Evolutionary conservation across 2,329 filamentous ascomycete species (phyloP).

Genomic region (Xylaria hypoxylon): DNA sequence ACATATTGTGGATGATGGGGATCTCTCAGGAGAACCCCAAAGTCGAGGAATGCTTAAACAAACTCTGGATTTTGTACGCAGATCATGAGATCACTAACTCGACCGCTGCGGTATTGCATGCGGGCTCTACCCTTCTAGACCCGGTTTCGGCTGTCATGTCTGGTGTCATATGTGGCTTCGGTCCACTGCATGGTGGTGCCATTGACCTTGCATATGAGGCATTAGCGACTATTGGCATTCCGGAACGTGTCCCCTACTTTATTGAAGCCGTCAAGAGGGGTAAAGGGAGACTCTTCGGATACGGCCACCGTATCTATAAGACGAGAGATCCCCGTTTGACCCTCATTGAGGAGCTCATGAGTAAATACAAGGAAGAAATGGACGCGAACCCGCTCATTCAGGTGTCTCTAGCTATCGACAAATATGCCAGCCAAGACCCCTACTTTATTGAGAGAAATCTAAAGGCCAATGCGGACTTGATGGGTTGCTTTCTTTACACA

Average conservation of each 20-base stretch:
- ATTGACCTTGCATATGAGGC: slow-evolving; percentile 60
- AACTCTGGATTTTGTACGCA: slow-evolving; percentile 58
- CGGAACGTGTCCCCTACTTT: slow-evolving; percentile 54
- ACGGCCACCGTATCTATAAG: slow-evolving; percentile 48
- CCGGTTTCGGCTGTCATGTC: slow-evolving; percentile 56
- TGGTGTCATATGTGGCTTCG: slow-evolving; percentile 56
- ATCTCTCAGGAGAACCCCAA: slow-evolving; percentile 50
- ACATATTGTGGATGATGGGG: slow-evolving; percentile 61
- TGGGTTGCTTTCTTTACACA: slow-evolving; percentile 57
- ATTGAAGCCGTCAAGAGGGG: slow-evolving; percentile 57
- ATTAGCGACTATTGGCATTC: slow-evolving; percentile 53
- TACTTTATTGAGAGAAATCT: slow-evolving; percentile 54
- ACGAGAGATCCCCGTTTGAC: slow-evolving; percentile 45
- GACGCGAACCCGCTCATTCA: slow-evolving; percentile 51
- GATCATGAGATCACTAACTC: slow-evolving; percentile 64
- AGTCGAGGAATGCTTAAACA: slow-evolving; percentile 49
- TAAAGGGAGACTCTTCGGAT: slow-evolving; percentile 57
- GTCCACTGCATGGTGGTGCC: slow-evolving; percentile 62
- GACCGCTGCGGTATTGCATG: slow-evolving; percentile 59
- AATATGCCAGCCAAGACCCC: slow-evolving; percentile 51
- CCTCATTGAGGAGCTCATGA: slow-evolving; percentile 45
- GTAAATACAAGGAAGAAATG: slow-evolving; percentile 42
- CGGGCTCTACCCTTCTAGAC: slow-evolving; percentile 61
- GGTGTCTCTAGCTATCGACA: slow-evolving; percentile 55
- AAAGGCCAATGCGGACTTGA: slow-evolving; percentile 60